Percentiles rank a stretch among this genome's conserved stretches.
These are phyloP conservation scores for Gracilariopsis chorda DNA, from an alignment of 23 red algal species.

Conservation along the genomic window DNA sequence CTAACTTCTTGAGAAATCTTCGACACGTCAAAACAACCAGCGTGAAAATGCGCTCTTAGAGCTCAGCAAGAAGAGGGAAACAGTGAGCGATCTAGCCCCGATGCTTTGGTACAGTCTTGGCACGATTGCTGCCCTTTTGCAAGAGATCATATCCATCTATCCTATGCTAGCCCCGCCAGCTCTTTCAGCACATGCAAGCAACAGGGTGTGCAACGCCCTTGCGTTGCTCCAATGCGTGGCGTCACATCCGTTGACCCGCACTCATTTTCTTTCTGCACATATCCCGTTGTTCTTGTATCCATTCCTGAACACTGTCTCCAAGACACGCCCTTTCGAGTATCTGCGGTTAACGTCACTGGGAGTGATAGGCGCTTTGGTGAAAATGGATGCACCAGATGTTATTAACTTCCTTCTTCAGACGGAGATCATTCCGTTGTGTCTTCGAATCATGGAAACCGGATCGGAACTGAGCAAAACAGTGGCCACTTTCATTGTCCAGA, in stretches of 20 bases:
- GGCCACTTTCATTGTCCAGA: constrained; percentile 99
- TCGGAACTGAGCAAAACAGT: constrained; percentile 99
- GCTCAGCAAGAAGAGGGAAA: constrained; percentile 93
- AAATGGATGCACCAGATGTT: constrained; percentile 99
- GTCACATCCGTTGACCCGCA: constrained; percentile 81
- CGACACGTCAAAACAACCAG: background rate
- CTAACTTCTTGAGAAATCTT: background rate
- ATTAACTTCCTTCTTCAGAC: constrained; percentile 95
- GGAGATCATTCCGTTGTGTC: constrained; percentile 96
- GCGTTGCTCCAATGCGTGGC: constrained; percentile 98
- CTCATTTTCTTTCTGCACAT: constrained; percentile 89
- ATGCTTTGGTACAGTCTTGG: constrained; percentile 91
- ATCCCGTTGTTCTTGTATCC: constrained; percentile 99
- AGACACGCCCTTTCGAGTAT: constrained; percentile 99
- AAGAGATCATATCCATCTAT: constrained; percentile 99
- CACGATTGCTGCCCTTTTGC: constrained; percentile 88
- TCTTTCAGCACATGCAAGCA: constrained; percentile 95
- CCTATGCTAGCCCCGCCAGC: constrained; percentile 89
- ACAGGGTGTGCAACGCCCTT: constrained; percentile 98
- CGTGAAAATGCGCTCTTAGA: constrained; percentile 90
- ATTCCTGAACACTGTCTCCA: constrained; percentile 98
- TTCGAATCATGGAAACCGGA: constrained; percentile 99
- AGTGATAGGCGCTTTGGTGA: constrained; percentile 97
- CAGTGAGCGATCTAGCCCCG: constrained; percentile 87
- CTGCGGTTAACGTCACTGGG: constrained; percentile 98